These are phyloP conservation scores for Scopulariopsis brevicaulis DNA, from an alignment of 2,329 filamentous ascomycete genomes.

Conservation along the genomic window DNA sequence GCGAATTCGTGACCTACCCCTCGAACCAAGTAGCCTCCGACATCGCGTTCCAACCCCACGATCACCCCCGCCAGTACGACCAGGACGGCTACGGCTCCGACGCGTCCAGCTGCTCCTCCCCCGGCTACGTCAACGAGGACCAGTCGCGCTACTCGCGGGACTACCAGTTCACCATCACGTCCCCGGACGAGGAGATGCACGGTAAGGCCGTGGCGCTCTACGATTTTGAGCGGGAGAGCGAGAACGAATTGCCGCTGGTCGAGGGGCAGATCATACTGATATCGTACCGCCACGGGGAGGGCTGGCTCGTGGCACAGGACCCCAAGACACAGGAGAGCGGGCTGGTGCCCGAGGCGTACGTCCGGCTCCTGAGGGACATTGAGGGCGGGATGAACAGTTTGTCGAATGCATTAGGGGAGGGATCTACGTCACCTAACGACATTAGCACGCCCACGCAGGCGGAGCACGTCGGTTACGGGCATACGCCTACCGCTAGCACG, in stretches of 20 bases:
- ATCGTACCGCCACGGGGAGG: constrained; percentile 89
- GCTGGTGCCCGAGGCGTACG: constrained; percentile 92
- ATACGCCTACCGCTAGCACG: constrained; percentile 32
- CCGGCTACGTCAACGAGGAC: constrained; percentile 47
- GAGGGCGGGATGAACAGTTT: constrained; percentile 77
- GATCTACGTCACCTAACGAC: constrained; percentile 39
- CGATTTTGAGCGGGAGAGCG: constrained; percentile 89
- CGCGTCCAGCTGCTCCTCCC: constrained; percentile 48
- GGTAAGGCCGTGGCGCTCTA: constrained; percentile 93
- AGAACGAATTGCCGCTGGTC: constrained; percentile 84
- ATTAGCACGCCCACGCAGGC: constrained; percentile 50
- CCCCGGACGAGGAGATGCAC: constrained; percentile 94
- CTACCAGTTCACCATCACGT: constrained; percentile 91
- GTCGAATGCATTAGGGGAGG: constrained; percentile 46
- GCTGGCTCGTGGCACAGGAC: constrained; percentile 95
- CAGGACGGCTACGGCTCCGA: constrained; percentile 40
- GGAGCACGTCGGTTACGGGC: constrained; percentile 31
- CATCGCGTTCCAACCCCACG: constrained; percentile 16
- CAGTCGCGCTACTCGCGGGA: constrained; percentile 78
- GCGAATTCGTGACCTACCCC: constrained; percentile 72
- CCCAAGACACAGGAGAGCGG: constrained; percentile 90
- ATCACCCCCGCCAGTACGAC: constrained; percentile 29
- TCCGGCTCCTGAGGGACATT: constrained; percentile 82
- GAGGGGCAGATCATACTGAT: constrained; percentile 97
- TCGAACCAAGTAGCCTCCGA: constrained; percentile 48